A percentile compares a stretch with the other conserved stretches of the same genome.
Evolutionary conservation across 179 eudicot genomes (phyloP).

Genomic region (Camellia oleifera): DNA sequence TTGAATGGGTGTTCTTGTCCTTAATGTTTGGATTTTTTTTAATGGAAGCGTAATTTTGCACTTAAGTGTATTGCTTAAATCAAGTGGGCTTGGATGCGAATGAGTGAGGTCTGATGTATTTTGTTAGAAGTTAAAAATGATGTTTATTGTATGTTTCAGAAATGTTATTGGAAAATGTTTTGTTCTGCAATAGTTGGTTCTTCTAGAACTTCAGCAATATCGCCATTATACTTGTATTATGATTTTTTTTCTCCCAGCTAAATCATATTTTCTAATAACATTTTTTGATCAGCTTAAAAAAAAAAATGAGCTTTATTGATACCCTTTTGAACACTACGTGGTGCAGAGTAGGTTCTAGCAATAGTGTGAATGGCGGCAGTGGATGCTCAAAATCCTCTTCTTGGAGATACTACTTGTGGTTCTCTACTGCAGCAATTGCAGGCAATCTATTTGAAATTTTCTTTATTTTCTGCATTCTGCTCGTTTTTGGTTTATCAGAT

Average conservation of each 20-base stretch:
- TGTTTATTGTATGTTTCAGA: not conserved
- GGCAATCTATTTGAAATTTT: slow-evolving; percentile 35
- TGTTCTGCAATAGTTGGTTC: not conserved
- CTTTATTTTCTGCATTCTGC: not conserved
- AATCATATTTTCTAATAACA: not conserved
- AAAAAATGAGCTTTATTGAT: no score
- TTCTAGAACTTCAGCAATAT: not conserved
- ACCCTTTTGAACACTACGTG: not conserved
- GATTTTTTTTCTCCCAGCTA: not conserved
- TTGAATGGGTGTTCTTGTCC: not conserved
- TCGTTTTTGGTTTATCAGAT: not conserved
- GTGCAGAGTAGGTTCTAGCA: slow-evolving; percentile 30
- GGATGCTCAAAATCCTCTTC: slow-evolving; percentile 53
- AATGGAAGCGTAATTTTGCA: slow-evolving; percentile 3
- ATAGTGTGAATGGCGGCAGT: slow-evolving; percentile 58
- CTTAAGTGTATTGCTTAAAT: not conserved
- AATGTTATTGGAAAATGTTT: not conserved
- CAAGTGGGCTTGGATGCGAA: not conserved
- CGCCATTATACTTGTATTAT: not conserved
- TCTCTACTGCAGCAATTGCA: slow-evolving; percentile 80
- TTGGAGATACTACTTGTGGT: slow-evolving; percentile 70
- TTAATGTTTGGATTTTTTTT: not conserved
- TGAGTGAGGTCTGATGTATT: not conserved
- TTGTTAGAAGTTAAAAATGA: not conserved
- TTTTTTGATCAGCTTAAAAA: not conserved